Base-by-base conservation (phyloP, 1,139 yeast species). In the Candida gigantensis region DNA sequence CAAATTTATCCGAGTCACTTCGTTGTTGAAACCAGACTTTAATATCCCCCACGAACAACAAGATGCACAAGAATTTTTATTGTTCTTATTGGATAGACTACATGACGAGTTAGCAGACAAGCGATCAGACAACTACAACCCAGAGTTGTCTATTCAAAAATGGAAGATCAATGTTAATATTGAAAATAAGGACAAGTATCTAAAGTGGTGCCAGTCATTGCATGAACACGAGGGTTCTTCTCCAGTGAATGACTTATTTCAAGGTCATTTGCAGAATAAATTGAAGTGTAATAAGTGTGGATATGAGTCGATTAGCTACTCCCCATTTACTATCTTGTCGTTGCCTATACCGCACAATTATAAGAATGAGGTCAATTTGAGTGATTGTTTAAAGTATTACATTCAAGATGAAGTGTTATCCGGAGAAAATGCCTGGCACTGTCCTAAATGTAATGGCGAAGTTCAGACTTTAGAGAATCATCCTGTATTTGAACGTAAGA, bases 371-470 rank as follows among this genome's bases (percentile, higher is more conserved):
- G 37, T 35, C 11, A 49, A 48, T 19, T 55, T 80, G 34, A 76
- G 79, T 28, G 84, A 81, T 44, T 84, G 94, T 51, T 72, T 84
- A 39, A 68, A 74, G 30, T 73, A 81, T 54, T 84, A 79, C 53
- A 81, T 84, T 1, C 75, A 75, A 42, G 86, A 84, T 42, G 94
- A 84, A 55, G 58, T 80, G 1, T 59, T 84, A 36, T 72, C 77
- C 8, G 88, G 85, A 12, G 89, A 83, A 20, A 82, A 84, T 57
- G 84, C 86, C 6, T 84, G 94, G 94, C 71, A 77, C 43, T 84
- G 94, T 60, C 87, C 92, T 2, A 72, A 72, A 37, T 84, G 94
- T 62, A 67, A 73, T 30, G 63, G 67, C 30, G 55, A 41, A 28
- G 42, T 45, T 12, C 50, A 46, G n/a, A 53, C 53, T 2, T 52